These are phyloP conservation scores for Verticillium zaregamsianum DNA, from an alignment of 2,329 filamentous ascomycete species.

Conservation along the genomic window DNA sequence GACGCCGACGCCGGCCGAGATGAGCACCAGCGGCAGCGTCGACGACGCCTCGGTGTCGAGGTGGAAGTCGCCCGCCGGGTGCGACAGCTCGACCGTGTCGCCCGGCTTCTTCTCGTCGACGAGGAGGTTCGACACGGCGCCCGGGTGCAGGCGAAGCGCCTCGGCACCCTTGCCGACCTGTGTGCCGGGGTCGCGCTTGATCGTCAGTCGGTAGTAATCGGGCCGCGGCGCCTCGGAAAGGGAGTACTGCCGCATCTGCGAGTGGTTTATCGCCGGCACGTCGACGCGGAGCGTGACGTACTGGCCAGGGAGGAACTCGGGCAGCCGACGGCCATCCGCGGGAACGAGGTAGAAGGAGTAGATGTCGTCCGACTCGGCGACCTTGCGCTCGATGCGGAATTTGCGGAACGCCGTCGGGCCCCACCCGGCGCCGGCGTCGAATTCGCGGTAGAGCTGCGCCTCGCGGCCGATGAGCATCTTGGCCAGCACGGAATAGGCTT, in stretches of 20 bases:
- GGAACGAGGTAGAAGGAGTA: constrained; percentile 68
- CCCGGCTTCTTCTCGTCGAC: constrained; percentile 59
- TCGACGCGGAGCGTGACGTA: constrained; percentile 63
- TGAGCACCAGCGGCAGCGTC: constrained; percentile 50
- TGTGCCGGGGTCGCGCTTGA: constrained; percentile 60
- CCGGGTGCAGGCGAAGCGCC: constrained; percentile 46
- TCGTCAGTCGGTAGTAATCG: constrained; percentile 64
- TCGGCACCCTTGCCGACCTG: constrained; percentile 22
- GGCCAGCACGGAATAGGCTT: constrained; percentile 70
- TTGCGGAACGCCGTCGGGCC: constrained; percentile 54
- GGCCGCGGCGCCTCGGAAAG: constrained; percentile 60
- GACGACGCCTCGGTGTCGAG: constrained; percentile 37
- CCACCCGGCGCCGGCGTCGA: constrained; percentile 48
- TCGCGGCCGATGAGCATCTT: constrained; percentile 68
- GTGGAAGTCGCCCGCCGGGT: constrained; percentile 61
- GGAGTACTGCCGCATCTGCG: constrained; percentile 68
- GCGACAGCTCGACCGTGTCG: constrained; percentile 60
- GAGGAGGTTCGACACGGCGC: constrained; percentile 66
- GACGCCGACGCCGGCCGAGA: constrained; percentile 58
- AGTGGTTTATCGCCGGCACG: constrained; percentile 49
- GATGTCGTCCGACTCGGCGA: constrained; percentile 63
- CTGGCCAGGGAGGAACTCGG: constrained; percentile 64
- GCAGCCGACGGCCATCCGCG: constrained; percentile 55
- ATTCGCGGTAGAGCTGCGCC: constrained; percentile 55
- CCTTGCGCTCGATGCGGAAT: constrained; percentile 62